Conservation (phyloP, 768 basidiomycete species). For the Hygrocybe punicea region DNA sequence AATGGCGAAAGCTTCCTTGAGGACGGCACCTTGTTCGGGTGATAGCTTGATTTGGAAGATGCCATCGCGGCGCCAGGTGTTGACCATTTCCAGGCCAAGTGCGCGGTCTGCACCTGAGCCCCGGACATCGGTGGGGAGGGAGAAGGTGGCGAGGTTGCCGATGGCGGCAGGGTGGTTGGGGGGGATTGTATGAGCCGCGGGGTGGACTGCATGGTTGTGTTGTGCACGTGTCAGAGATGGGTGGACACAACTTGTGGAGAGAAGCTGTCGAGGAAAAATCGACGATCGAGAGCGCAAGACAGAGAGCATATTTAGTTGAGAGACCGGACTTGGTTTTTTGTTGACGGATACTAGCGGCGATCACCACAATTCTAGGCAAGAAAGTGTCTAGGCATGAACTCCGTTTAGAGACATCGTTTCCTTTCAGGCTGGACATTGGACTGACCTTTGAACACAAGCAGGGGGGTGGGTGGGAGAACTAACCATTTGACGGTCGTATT, state of each 20-base stretch:
- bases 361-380: too few relatives aligned
- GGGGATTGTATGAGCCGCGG: conserved; percentile 3
- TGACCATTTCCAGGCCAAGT: conserved; percentile 1
- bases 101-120: conserved; percentile 1
- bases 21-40: neutral
- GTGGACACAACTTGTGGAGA: neutral
- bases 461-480: too few relatives aligned
- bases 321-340: too few relatives aligned
- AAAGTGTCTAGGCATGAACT: too few relatives aligned
- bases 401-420: too few relatives aligned
- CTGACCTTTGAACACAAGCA: too few relatives aligned
- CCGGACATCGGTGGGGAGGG: neutral
- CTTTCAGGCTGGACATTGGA: too few relatives aligned
- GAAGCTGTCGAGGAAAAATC: neutral
- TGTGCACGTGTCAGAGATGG: too few relatives aligned
- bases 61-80: conserved; percentile 7
- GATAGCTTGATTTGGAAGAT: conserved; percentile 6
- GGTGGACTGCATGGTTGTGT: neutral
- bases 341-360: too few relatives aligned
- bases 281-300: neutral
- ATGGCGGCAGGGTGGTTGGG: conserved; percentile 6
- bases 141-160: conserved; percentile 3
- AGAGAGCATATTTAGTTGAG: too few relatives aligned
- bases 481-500: too few relatives aligned
- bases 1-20: neutral